A percentile compares a stretch with the other conserved stretches of the same genome.
Evolutionary conservation across 164 flowering plant species (phyloP).

Genomic region (Kalanchoe fedtschenkoi): DNA sequence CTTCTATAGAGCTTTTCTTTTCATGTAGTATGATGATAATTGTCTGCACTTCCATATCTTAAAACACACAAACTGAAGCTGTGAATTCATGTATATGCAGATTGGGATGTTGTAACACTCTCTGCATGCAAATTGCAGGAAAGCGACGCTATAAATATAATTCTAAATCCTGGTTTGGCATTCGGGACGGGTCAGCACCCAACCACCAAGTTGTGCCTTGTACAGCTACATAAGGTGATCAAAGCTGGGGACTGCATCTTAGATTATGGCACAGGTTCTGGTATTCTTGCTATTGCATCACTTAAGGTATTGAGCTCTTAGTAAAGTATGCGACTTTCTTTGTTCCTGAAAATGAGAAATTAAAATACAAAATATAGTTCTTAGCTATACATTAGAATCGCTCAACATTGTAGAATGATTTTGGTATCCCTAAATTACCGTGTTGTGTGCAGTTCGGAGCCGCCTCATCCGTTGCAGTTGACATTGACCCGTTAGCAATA

Average conservation of each 20-base stretch:
- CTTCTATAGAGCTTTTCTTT: no score
- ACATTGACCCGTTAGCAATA: slow-evolving; percentile 75
- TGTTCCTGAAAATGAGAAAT: background rate
- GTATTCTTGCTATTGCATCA: slow-evolving; percentile 85
- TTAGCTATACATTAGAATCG: no score
- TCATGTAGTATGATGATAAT: background rate
- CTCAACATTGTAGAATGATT: background rate
- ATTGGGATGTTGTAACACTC: background rate
- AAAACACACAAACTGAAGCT: background rate
- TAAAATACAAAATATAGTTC: background rate
- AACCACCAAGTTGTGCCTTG: slow-evolving; percentile 73
- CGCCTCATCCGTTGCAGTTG: slow-evolving; percentile 62
- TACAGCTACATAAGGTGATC: slow-evolving; percentile 43
- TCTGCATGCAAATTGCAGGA: slow-evolving; percentile 33
- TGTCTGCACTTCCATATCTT: background rate
- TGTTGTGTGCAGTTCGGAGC: slow-evolving; percentile 62
- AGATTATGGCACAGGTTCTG: slow-evolving; percentile 96
- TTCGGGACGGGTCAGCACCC: slow-evolving; percentile 98
- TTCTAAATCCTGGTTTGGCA: slow-evolving; percentile 88
- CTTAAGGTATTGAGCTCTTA: slow-evolving; percentile 42
- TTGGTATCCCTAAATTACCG: background rate
- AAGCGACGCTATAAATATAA: slow-evolving; percentile 57
- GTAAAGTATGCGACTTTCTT: background rate
- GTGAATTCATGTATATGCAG: background rate
- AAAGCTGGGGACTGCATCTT: slow-evolving; percentile 70